Percentiles rank a stretch among this genome's conserved stretches.
phyloP scores from a whole-genome alignment of 495 filamentous ascomycete genomes.

The Evansstolkia leycettana region DNA sequence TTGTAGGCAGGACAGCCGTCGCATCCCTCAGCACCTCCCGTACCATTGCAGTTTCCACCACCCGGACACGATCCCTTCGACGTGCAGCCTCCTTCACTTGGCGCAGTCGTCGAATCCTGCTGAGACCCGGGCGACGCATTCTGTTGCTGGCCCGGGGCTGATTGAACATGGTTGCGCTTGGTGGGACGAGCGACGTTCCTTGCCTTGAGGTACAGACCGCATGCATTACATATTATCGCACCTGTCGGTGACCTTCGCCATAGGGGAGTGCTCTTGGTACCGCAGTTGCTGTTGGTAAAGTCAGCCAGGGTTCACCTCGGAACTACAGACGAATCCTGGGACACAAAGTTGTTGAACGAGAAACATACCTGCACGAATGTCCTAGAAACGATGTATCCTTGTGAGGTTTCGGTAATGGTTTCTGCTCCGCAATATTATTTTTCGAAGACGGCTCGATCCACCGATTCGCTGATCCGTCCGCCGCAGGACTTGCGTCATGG shows the following conservation, averaged over 20 bases:
- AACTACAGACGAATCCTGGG: too few species aligned
- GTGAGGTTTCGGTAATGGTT: constrained; percentile 22
- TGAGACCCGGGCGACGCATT: constrained; percentile 3
- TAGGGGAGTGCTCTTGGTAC: constrained; percentile 82
- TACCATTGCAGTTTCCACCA: constrained; percentile 91
- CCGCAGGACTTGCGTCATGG: neutral
- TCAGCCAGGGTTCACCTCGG: neutral
- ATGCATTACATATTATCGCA: constrained; percentile 95
- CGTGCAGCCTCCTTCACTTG: constrained; percentile 24
- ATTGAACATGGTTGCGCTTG: constrained; percentile 56
- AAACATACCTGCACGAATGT: constrained; percentile 43
- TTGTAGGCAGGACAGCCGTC: constrained; percentile 95
- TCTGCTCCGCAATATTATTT: constrained; percentile 10
- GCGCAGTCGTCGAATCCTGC: constrained; percentile 11
- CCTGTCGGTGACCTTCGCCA: constrained; percentile 92
- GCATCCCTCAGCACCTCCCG: constrained; percentile 90
- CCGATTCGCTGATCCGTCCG: constrained; percentile 3
- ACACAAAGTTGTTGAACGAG: too few species aligned
- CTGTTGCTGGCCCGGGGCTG: constrained; percentile 10
- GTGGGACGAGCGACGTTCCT: constrained; percentile 82
- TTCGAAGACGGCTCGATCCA: constrained; percentile 2
- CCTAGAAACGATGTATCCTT: constrained; percentile 33
- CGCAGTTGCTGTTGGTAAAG: constrained; percentile 67
- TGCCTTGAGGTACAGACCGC: constrained; percentile 88
- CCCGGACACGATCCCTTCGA: constrained; percentile 84